Conservation (phyloP, 2,329 filamentous ascomycete genomes). For the Whalleya microplaca region DNA sequence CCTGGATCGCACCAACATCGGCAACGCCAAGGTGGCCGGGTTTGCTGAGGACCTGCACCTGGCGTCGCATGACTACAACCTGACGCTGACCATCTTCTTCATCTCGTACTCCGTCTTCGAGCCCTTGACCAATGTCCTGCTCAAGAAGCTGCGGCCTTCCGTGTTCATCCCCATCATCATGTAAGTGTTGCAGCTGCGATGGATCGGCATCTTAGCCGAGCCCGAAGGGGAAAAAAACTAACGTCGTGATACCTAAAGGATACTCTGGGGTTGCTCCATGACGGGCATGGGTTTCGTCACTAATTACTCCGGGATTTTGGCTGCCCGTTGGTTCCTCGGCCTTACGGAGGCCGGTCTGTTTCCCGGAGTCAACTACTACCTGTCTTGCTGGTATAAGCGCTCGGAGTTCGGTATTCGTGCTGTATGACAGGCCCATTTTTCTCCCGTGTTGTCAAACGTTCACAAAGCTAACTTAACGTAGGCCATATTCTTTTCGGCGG, state of each 20-base stretch:
- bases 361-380: slow-evolving; percentile 77
- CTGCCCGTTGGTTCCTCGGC: slow-evolving; percentile 72
- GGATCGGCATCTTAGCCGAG: not conserved
- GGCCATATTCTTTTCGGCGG: slow-evolving; percentile 83
- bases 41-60: slow-evolving; percentile 62
- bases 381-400: slow-evolving; percentile 83
- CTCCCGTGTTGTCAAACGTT: not conserved
- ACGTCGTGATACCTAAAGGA: slow-evolving; percentile 42
- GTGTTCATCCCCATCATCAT: slow-evolving; percentile 84
- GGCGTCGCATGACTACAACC: slow-evolving; percentile 69
- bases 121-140: slow-evolving; percentile 75
- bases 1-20: slow-evolving; percentile 75
- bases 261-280: slow-evolving; percentile 71
- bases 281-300: slow-evolving; percentile 69
- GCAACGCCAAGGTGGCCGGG: slow-evolving; percentile 66
- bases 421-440: slow-evolving; percentile 33
- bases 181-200: slow-evolving; percentile 46
- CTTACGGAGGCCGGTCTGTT: slow-evolving; percentile 77
- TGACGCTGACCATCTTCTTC: slow-evolving; percentile 81
- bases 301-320: slow-evolving; percentile 67
- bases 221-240: slow-evolving; percentile 18
- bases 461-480: slow-evolving; percentile 12
- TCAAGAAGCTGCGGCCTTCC: slow-evolving; percentile 76
- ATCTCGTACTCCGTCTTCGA: slow-evolving; percentile 83
- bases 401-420: slow-evolving; percentile 79